Conservation (phyloP, 805 yeast genomes). For the Pichia manshurica region DNA sequence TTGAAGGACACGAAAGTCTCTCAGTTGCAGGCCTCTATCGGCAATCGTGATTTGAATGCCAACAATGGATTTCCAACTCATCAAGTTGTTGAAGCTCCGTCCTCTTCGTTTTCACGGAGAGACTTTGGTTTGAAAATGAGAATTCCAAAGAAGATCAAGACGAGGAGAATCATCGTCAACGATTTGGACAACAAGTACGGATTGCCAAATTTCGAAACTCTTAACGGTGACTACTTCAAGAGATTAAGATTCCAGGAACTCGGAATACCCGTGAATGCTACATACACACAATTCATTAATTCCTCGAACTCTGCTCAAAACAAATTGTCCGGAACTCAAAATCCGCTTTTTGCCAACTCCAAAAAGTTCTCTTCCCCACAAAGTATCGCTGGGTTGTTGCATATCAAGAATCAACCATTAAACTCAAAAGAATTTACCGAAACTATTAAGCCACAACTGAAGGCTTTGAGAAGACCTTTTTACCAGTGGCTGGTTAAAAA, state of each 20-base stretch:
- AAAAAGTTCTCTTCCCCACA: conserved; percentile 20
- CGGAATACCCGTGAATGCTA: conserved; percentile 42
- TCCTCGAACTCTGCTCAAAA: background rate
- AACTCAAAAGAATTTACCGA: conserved; percentile 18
- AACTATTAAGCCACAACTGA: conserved; percentile 35
- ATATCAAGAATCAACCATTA: conserved; percentile 21
- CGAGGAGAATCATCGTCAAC: conserved; percentile 55
- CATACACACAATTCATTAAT: conserved; percentile 10
- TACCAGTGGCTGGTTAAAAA: conserved; percentile 47
- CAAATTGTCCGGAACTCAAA: conserved; percentile 14
- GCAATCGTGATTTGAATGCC: conserved; percentile 22
- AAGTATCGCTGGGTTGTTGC: conserved; percentile 25
- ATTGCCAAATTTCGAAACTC: conserved; percentile 66
- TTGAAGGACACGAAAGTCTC: conserved; percentile 30
- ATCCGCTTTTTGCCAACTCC: conserved; percentile 38
- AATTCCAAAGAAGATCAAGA: conserved; percentile 56
- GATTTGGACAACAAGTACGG: conserved; percentile 62
- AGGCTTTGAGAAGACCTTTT: conserved; percentile 46
- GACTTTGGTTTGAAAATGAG: conserved; percentile 74
- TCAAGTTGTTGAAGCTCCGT: conserved; percentile 66
- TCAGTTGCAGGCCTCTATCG: conserved; percentile 29
- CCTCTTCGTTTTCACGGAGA: conserved; percentile 55
- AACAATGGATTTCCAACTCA: conserved; percentile 50
- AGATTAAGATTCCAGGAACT: conserved; percentile 64
- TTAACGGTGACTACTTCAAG: conserved; percentile 53